These are phyloP conservation scores for Karstenula rhodostoma DNA, from an alignment of 2,329 filamentous ascomycete genomes.

Conservation along the genomic window DNA sequence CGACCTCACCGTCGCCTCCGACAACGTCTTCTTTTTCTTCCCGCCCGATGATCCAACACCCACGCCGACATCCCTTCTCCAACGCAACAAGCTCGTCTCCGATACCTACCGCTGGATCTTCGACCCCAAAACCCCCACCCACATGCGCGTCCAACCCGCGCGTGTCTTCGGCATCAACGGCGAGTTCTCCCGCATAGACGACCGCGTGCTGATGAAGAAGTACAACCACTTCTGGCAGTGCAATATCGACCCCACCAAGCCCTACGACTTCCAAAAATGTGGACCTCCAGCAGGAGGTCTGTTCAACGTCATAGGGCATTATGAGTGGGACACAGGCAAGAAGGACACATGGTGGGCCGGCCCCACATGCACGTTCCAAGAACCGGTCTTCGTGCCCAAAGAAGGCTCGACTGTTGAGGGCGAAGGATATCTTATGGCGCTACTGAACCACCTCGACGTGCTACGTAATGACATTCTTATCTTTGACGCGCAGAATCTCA, in stretches of 20 bases:
- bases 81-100: constrained; percentile 52
- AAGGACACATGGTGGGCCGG: constrained; percentile 48
- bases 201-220: constrained; percentile 51
- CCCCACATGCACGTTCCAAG: constrained; percentile 58
- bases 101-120: constrained; percentile 53
- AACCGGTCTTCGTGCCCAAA: constrained; percentile 62
- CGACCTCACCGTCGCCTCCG: constrained; percentile 8
- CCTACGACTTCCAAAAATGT: constrained; percentile 44
- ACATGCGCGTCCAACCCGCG: constrained; percentile 38
- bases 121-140: constrained; percentile 43
- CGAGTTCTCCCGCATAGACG: constrained; percentile 58
- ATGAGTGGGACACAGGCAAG: constrained; percentile 41
- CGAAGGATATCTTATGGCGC: constrained; percentile 59
- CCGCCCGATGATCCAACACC: constrained; percentile 46
- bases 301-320: constrained; percentile 46
- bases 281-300: constrained; percentile 41
- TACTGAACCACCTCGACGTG: constrained; percentile 54
- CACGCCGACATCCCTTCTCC: constrained; percentile 45
- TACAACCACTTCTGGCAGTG: constrained; percentile 54
- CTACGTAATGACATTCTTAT: constrained; percentile 52
- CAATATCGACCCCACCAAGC: constrained; percentile 45
- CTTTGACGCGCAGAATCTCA: constrained; percentile 52
- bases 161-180: constrained; percentile 50
- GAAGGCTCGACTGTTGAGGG: constrained; percentile 54
- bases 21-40: constrained; percentile 55